Percentiles rank a stretch among this genome's conserved stretches.
Conservation (phyloP, 495 filamentous ascomycete species). For the Xylaria grammica region DNA sequence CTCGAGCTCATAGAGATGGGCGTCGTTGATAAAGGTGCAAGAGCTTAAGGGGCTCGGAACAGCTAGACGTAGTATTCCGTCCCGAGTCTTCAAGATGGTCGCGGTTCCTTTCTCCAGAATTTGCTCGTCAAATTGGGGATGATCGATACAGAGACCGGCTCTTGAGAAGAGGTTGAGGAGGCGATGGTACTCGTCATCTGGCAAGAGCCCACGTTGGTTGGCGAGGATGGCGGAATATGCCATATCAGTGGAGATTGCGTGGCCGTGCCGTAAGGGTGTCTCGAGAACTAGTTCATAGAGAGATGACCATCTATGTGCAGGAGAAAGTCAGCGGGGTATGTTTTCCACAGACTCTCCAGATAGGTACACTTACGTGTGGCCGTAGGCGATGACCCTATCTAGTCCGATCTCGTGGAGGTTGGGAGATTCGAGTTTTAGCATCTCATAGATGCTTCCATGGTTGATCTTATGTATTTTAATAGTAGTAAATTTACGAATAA, state of each 20-base stretch:
- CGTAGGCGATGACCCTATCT: constrained; percentile 70
- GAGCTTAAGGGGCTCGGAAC: constrained; percentile 61
- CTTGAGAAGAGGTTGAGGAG: constrained; percentile 64
- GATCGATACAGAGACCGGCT: constrained; percentile 67
- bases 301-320: constrained; percentile 59
- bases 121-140: constrained; percentile 62
- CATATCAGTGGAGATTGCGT: constrained; percentile 72
- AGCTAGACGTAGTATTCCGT: constrained; percentile 62
- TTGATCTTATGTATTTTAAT: constrained; percentile 52
- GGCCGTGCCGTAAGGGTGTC: constrained; percentile 65
- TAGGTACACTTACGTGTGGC: constrained; percentile 59
- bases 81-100: constrained; percentile 67
- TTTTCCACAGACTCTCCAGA: neutral
- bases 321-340: neutral
- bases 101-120: constrained; percentile 63
- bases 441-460: constrained; percentile 62
- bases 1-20: constrained; percentile 54
- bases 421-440: constrained; percentile 67
- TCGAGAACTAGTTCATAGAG: constrained; percentile 66
- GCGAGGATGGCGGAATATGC: constrained; percentile 68
- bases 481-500: neutral
- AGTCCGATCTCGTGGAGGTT: constrained; percentile 68
- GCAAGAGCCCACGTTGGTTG: constrained; percentile 55
- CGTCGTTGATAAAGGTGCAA: constrained; percentile 65
- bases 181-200: constrained; percentile 56